Conservation (phyloP, 192 early-diverging fungal genomes). For the Coemansia sp. region DNA sequence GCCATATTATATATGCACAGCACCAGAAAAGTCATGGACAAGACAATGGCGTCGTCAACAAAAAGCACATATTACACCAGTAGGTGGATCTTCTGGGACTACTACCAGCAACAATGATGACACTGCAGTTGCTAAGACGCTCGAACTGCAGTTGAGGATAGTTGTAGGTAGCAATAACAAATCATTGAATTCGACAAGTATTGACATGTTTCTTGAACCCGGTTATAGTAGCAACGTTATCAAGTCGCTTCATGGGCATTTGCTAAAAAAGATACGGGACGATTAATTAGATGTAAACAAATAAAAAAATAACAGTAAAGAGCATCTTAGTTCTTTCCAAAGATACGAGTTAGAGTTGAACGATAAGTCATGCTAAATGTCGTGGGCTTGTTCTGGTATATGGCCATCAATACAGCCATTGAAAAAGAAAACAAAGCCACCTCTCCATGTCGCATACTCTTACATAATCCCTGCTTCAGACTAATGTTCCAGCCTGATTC, state of each 20-base stretch:
- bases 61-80: not conserved
- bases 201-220: slow-evolving; percentile 15
- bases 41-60: slow-evolving; percentile 25
- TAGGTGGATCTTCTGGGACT: not conserved
- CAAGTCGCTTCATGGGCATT: slow-evolving; percentile 36
- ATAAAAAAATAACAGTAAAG: not conserved
- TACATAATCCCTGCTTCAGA: slow-evolving; percentile 58
- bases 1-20: slow-evolving; percentile 7
- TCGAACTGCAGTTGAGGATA: slow-evolving; percentile 42
- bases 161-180: not conserved
- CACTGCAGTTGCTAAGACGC: not conserved
- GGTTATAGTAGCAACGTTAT: slow-evolving; percentile 18
- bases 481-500: slow-evolving; percentile 70
- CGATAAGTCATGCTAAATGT: slow-evolving; percentile 73
- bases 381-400: slow-evolving; percentile 77
- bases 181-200: not conserved
- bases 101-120: not conserved
- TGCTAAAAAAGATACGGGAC: slow-evolving; percentile 7
- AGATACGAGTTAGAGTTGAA: slow-evolving; percentile 73
- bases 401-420: slow-evolving; percentile 74
- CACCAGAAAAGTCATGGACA: slow-evolving; percentile 29
- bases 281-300: not conserved
- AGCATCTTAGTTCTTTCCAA: slow-evolving; percentile 67
- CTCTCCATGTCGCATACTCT: slow-evolving; percentile 68
- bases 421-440: slow-evolving; percentile 68